These are phyloP conservation scores for Cyclotella baltica DNA, from an alignment of 108 stramenopile species.

Conservation along the genomic window DNA sequence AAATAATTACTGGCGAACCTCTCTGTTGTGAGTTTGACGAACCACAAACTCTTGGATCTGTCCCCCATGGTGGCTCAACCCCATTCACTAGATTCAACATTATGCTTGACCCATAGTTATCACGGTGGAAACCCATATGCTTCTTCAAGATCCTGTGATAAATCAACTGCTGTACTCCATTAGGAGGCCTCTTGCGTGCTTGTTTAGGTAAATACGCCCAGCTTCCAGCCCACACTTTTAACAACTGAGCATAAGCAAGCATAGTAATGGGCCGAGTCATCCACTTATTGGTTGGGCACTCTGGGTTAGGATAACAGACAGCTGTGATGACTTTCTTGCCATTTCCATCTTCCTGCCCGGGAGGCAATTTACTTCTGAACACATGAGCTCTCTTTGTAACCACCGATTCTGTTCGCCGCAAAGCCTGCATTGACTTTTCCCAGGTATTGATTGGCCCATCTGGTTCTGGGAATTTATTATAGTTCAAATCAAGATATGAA, in stretches of 20 bases:
- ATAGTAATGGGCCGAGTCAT: background rate
- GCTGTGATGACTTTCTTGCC: background rate
- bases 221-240: background rate
- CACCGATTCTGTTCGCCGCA: background rate
- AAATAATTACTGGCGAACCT: background rate
- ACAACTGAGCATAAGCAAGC: background rate
- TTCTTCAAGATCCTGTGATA: background rate
- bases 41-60: background rate
- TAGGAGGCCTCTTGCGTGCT: background rate
- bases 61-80: background rate
- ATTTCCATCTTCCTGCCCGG: background rate
- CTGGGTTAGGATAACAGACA: background rate
- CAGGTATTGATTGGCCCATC: too few relatives aligned
- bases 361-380: background rate
- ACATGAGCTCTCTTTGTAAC: background rate
- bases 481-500: background rate
- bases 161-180: background rate
- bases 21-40: background rate
- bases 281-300: background rate
- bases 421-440: background rate
- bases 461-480: too few relatives aligned
- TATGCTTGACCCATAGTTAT: background rate
- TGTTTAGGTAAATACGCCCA: background rate
- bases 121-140: background rate
- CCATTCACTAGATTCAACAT: background rate